Conservation (phyloP, 2,329 filamentous ascomycete species). For the Neopestalotiopsis rosae region DNA sequence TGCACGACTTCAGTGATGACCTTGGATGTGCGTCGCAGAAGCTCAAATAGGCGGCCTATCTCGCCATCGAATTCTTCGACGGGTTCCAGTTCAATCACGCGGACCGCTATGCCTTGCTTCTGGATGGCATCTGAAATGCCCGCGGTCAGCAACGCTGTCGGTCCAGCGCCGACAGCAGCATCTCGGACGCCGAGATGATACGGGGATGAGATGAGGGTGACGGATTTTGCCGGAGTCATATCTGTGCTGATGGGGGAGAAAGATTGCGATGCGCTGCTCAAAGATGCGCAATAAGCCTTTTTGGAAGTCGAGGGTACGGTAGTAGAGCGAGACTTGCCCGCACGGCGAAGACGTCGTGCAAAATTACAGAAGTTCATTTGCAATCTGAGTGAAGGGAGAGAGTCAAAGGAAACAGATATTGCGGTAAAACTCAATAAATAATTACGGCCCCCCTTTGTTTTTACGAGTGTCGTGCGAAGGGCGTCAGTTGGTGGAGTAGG, state of each 20-base stretch:
- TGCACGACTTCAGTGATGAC: conserved; percentile 34
- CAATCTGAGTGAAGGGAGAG: neutral
- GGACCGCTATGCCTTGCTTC: conserved; percentile 27
- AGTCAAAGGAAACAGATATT: neutral
- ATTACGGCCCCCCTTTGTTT: neutral
- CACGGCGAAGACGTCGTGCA: neutral
- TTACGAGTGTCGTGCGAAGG: neutral
- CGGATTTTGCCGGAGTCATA: conserved; percentile 21
- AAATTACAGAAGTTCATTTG: neutral
- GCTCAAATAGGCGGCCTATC: conserved; percentile 44
- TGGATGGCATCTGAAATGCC: conserved; percentile 30
- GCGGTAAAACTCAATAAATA: neutral
- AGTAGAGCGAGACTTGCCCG: neutral
- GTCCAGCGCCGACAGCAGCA: conserved; percentile 43
- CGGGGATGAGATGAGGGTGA: conserved; percentile 43
- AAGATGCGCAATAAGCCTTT: neutral
- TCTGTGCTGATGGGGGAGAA: neutral
- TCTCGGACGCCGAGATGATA: conserved; percentile 45
- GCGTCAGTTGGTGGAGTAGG: neutral
- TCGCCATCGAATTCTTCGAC: conserved; percentile 45
- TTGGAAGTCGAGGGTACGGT: neutral
- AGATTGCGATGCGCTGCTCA: neutral
- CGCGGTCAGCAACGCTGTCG: conserved; percentile 35
- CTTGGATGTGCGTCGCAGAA: conserved; percentile 41
- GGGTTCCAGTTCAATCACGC: conserved; percentile 32